These are phyloP conservation scores for Elsinoe australis DNA, from an alignment of 2,329 filamentous ascomycete genomes.

Conservation along the genomic window DNA sequence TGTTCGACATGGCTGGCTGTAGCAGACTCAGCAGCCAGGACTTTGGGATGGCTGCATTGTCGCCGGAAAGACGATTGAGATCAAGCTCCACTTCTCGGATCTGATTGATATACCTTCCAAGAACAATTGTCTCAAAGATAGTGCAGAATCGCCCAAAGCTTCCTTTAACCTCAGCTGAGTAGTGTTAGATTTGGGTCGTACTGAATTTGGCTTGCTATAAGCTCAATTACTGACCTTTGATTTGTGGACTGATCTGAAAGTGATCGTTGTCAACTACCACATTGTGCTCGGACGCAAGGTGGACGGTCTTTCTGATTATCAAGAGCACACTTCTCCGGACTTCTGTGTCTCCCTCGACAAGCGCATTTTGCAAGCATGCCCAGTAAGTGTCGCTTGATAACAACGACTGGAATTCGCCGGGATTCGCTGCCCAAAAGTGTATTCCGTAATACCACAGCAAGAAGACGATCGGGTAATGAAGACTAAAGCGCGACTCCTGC, in stretches of 20 bases:
- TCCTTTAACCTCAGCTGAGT: slow-evolving; percentile 5
- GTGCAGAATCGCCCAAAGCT: slow-evolving; percentile 39
- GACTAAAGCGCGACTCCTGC: background rate
- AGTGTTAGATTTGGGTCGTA: background rate
- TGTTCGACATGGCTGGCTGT: slow-evolving; percentile 33
- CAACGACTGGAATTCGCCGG: background rate
- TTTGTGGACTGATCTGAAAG: slow-evolving; percentile 13
- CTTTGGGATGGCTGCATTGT: slow-evolving; percentile 28
- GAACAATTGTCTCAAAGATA: slow-evolving; percentile 42
- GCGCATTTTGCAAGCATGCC: slow-evolving; percentile 32
- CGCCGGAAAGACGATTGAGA: slow-evolving; percentile 33
- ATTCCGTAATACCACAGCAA: background rate
- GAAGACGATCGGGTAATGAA: background rate
- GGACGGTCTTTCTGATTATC: slow-evolving; percentile 37
- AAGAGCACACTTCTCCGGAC: slow-evolving; percentile 41
- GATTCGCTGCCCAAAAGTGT: background rate
- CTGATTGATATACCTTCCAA: slow-evolving; percentile 44
- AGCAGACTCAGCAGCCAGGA: slow-evolving; percentile 39
- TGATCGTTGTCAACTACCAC: slow-evolving; percentile 17
- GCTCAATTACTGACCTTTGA: background rate
- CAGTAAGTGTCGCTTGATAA: slow-evolving; percentile 33
- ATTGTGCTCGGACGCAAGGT: slow-evolving; percentile 23
- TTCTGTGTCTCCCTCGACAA: slow-evolving; percentile 39
- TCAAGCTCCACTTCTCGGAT: slow-evolving; percentile 40
- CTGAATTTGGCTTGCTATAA: background rate